Percentiles rank a stretch among this genome's conserved stretches.
These are phyloP conservation scores for Physcomitrellopsis africana DNA, from an alignment of 225 moss, liverwort and hornwort species.

Conservation along the genomic window DNA sequence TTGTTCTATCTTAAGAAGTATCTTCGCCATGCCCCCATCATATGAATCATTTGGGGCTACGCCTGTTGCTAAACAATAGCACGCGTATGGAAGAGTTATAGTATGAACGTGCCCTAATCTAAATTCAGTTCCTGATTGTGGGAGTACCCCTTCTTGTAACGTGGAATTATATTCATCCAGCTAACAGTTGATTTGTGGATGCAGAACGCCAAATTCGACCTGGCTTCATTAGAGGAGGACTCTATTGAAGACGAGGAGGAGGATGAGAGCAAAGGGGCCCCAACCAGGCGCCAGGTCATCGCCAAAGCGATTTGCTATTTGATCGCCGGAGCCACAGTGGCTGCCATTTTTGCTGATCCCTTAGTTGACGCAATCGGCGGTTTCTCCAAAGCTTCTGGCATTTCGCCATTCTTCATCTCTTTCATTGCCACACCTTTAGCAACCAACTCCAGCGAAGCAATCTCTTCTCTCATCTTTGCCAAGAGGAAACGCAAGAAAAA, in stretches of 20 bases:
- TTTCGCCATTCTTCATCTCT: slow-evolving; percentile 97
- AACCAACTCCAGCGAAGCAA: slow-evolving; percentile 91
- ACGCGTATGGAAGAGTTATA: too few relatives aligned
- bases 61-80: neutral
- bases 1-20: too few relatives aligned
- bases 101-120: too few relatives aligned
- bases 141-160: neutral
- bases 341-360: slow-evolving; percentile 86
- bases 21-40: too few relatives aligned
- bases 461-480: slow-evolving; percentile 91
- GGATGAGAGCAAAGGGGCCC: slow-evolving; percentile 31
- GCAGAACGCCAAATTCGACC: slow-evolving; percentile 49
- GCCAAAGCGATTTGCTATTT: slow-evolving; percentile 54
- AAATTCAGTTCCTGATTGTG: too few relatives aligned
- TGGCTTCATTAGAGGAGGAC: slow-evolving; percentile 49
- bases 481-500: slow-evolving; percentile 77
- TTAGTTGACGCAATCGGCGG: slow-evolving; percentile 81
- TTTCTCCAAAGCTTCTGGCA: slow-evolving; percentile 79
- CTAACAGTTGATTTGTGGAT: slow-evolving; percentile 10
- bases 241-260: slow-evolving; percentile 50
- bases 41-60: too few relatives aligned
- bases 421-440: slow-evolving; percentile 95
- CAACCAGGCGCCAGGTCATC: slow-evolving; percentile 63
- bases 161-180: neutral
- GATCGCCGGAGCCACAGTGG: slow-evolving; percentile 66